phyloP scores from a whole-genome alignment of 202 grass and related monocot genomes.

The Eragrostis tef region DNA sequence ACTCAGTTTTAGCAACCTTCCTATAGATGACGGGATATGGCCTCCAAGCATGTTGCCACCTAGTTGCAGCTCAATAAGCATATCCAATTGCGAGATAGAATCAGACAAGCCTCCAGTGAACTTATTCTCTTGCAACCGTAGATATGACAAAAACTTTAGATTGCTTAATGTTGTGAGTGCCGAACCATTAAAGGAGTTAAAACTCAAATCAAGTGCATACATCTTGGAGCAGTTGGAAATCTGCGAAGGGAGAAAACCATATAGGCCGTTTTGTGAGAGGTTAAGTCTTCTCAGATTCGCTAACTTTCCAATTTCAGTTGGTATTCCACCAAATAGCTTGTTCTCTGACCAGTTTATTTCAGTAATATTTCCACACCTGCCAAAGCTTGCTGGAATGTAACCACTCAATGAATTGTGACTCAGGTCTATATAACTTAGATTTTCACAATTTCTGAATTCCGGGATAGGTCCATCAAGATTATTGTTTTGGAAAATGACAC shows the following conservation, averaged over 20 bases:
- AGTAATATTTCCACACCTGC: conserved; percentile 53
- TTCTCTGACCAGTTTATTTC: conserved; percentile 66
- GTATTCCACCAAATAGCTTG: conserved; percentile 59
- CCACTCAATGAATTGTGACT: conserved; percentile 72
- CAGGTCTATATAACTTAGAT: conserved; percentile 60
- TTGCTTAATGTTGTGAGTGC: conserved; percentile 53
- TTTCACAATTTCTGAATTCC: conserved; percentile 49
- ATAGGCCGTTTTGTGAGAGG: conserved; percentile 64
- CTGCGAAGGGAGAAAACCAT: conserved; percentile 57
- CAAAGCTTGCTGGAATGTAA: conserved; percentile 56
- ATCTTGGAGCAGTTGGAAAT: conserved; percentile 62
- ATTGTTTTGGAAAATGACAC: conserved; percentile 66
- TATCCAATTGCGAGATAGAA: conserved; percentile 49
- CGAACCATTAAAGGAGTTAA: conserved; percentile 69
- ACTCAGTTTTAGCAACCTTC: conserved; percentile 52
- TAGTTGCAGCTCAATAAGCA: conserved; percentile 72
- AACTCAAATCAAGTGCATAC: conserved; percentile 70
- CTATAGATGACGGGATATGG: conserved; percentile 65
- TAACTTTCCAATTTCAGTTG: conserved; percentile 57
- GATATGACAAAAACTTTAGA: conserved; percentile 50
- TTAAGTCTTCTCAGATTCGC: conserved; percentile 51
- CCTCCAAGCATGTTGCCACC: conserved; percentile 73
- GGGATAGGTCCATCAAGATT: conserved; percentile 64
- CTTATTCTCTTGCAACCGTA: conserved; percentile 71
- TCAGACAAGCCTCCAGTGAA: conserved; percentile 72